These are phyloP conservation scores for Leccinum aurantiacum DNA, from an alignment of 768 basidiomycete genomes.

Conservation along the genomic window DNA sequence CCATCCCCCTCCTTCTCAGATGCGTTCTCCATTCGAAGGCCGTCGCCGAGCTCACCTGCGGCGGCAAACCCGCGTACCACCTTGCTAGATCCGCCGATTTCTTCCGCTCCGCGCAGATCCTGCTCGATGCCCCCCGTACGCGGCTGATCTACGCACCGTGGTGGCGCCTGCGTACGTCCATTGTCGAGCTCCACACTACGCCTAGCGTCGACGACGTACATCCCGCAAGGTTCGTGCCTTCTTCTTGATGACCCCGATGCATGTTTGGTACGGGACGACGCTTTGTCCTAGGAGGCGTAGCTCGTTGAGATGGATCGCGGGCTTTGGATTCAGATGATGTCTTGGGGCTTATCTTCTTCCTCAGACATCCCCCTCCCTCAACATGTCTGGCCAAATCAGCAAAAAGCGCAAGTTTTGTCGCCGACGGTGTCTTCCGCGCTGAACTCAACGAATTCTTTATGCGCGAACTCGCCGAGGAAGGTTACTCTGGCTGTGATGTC, in stretches of 20 bases:
- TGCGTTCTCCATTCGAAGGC: slow-evolving; percentile 63
- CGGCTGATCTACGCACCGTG: slow-evolving; percentile 57
- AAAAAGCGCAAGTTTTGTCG: slow-evolving; percentile 99
- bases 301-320: slow-evolving; percentile 22
- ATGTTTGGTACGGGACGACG: neutral
- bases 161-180: slow-evolving; percentile 80
- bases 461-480: slow-evolving; percentile 97
- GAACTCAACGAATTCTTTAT: slow-evolving; percentile 99
- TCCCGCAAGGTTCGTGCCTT: slow-evolving; percentile 26
- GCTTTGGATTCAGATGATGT: slow-evolving; percentile 20
- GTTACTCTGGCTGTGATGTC: slow-evolving; percentile 99
- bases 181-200: slow-evolving; percentile 21
- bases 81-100: slow-evolving; percentile 68
- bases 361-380: slow-evolving; percentile 29
- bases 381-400: slow-evolving; percentile 87
- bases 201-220: slow-evolving; percentile 17
- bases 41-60: slow-evolving; percentile 72
- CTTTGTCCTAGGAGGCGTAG: neutral
- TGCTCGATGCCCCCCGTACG: slow-evolving; percentile 54
- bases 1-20: slow-evolving; percentile 35
- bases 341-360: slow-evolving; percentile 20
- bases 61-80: slow-evolving; percentile 96
- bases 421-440: slow-evolving; percentile 98
- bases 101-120: slow-evolving; percentile 70
- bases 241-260: neutral